Base-by-base conservation (phyloP, 116 monocot species). In the Cymodocea nodosa region DNA sequence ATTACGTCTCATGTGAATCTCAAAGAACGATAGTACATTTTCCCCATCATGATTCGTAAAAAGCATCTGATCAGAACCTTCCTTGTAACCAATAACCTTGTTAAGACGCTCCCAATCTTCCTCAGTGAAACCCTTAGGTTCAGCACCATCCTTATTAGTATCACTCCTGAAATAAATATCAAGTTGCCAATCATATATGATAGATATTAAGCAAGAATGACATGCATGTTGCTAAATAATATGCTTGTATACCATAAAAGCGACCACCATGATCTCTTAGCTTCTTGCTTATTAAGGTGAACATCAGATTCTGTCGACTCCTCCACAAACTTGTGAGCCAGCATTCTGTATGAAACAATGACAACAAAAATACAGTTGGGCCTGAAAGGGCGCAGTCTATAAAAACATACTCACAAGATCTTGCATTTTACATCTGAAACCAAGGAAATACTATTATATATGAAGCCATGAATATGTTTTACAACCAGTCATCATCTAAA, bases 1-100 rank as follows among this genome's bases (percentile, higher is more conserved):
- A 89, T 86, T 99, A 73, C 89, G 89, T 62, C 84, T 86, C 98
- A 99, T 92, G 74, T 81, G 79, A 49, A 99, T 70, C 82, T 99
- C 86, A 62, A 99, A 76, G 68, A 74, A 74, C 50, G 84, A 75
- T 22, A 84, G 89, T 18, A 79, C 37, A 71, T 84, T 70, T 19
- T 40, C 56, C 48, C 71, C 36, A 61, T 83, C 84, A 64, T 82
- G 71, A 30, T 10, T 65, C 52, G 59, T 71, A 51, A 68, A 50
- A 4, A 79, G 25, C 48, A 80, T 58, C 51, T 86, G 76, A 60
- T 83, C 75, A 60, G 89, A 79, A 56, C 70, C 83, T 66, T 99
- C 98, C 78, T 92, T 92, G 37, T 92, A 99, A 25, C 98, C 98
- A 74, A 92, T 99, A 15, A 99, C 52, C 76, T 76, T 81, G 72